Conservation (phyloP, 1,284 basidiomycete species). For the Ganoderma leucocontextum region DNA sequence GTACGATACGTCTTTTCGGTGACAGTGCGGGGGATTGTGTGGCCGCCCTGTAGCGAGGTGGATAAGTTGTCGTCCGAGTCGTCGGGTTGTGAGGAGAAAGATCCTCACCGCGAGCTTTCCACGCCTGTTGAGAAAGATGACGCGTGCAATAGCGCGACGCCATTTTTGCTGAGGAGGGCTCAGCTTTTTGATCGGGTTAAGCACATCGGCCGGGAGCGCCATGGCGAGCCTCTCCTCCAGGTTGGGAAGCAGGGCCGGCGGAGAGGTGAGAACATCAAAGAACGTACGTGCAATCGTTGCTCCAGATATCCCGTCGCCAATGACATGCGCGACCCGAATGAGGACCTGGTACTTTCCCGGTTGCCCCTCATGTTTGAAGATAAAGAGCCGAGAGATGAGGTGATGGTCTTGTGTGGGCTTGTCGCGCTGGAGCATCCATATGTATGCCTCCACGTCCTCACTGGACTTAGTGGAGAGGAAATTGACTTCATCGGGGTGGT, state of each 20-base stretch:
- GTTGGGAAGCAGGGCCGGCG: constrained; percentile 31
- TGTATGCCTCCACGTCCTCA: constrained; percentile 40
- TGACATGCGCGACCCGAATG: constrained; percentile 53
- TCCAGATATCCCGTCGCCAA: constrained; percentile 59
- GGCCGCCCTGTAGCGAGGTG: constrained; percentile 56
- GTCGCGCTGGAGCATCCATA: constrained; percentile 22
- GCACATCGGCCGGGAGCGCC: constrained; percentile 14
- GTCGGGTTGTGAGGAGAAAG: too few species aligned
- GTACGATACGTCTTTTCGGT: constrained; percentile 46
- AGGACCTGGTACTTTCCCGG: constrained; percentile 49
- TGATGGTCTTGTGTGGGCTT: constrained; percentile 26
- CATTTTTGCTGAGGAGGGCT: constrained; percentile 52
- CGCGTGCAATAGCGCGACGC: constrained; percentile 54
- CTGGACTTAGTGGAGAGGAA: constrained; percentile 42
- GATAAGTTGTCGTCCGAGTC: not conserved
- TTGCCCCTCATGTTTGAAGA: constrained; percentile 23
- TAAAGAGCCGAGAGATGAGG: constrained; percentile 31
- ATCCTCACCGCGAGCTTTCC: constrained; percentile 34
- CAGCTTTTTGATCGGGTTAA: constrained; percentile 32
- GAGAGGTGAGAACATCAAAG: constrained; percentile 51
- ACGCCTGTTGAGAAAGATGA: constrained; percentile 46
- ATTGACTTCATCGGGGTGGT: constrained; percentile 47
- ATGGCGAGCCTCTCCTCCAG: constrained; percentile 52
- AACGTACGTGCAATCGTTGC: constrained; percentile 52
- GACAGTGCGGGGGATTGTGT: constrained; percentile 54